These are phyloP conservation scores for Urtica urens DNA, from an alignment of 306 rosid genomes.

Conservation along the genomic window DNA sequence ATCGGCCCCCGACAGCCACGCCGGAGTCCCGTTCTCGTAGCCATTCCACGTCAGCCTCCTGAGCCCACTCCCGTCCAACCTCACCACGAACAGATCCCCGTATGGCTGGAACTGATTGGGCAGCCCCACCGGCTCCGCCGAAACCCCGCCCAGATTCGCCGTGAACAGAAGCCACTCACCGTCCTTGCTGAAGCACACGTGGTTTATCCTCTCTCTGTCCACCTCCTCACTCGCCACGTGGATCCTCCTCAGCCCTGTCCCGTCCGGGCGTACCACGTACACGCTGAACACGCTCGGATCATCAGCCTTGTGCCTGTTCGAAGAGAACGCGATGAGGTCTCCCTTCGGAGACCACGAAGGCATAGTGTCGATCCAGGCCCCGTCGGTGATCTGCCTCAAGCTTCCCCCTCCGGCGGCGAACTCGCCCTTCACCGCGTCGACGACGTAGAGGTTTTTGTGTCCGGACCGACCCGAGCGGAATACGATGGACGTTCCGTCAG, in stretches of 20 bases:
- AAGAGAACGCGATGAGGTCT: constrained; percentile 75
- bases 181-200: constrained; percentile 60
- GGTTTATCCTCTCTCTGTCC: constrained; percentile 63
- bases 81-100: constrained; percentile 54
- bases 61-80: constrained; percentile 63
- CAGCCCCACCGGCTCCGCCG: constrained; percentile 58
- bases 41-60: constrained; percentile 74
- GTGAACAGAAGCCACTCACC: constrained; percentile 75
- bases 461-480: constrained; percentile 77
- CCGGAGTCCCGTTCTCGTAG: constrained; percentile 73
- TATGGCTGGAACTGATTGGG: constrained; percentile 93
- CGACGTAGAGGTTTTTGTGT: constrained; percentile 55
- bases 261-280: constrained; percentile 56
- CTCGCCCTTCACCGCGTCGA: constrained; percentile 63
- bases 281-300: constrained; percentile 45
- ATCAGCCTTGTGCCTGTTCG: constrained; percentile 43
- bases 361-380: constrained; percentile 80
- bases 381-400: constrained; percentile 52
- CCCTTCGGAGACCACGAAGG: constrained; percentile 82
- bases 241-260: constrained; percentile 49
- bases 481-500: constrained; percentile 58
- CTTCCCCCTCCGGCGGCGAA: constrained; percentile 46
- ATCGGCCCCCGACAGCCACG: constrained; percentile 33
- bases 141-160: constrained; percentile 58
- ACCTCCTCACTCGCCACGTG: constrained; percentile 32